A percentile compares a stretch with the other conserved stretches of the same genome.
Conservation (phyloP, 2,329 filamentous ascomycete species). For the Neofusicoccum kwambonambiense region DNA sequence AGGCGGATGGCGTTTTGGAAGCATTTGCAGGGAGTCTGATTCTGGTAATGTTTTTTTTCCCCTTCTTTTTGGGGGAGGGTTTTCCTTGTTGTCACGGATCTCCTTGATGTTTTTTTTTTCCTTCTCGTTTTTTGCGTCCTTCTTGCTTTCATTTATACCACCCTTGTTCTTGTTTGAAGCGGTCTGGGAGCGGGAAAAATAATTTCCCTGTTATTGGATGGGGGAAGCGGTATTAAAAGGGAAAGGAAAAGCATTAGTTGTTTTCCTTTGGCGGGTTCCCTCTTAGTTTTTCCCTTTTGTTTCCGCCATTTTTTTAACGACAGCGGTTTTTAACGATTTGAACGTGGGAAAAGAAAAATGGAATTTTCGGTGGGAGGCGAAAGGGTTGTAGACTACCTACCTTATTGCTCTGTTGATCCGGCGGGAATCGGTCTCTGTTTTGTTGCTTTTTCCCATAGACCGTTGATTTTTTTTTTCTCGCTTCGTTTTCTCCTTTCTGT, state of each 20-base stretch:
- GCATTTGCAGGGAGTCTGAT: not conserved
- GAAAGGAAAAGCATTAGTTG: no score
- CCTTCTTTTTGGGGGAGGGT: not conserved
- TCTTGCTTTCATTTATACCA: not conserved
- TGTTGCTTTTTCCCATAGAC: not conserved
- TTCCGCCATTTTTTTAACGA: not conserved
- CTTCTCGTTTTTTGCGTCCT: not conserved
- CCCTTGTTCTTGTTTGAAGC: not conserved
- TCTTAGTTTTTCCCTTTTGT: not conserved
- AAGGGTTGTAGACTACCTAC: no score
- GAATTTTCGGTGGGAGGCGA: no score
- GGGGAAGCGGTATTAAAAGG: no score
- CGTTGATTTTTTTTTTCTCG: no score
- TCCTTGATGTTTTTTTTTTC: not conserved
- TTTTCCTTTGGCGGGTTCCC: not conserved
- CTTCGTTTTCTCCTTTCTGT: no score
- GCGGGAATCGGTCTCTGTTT: not conserved
- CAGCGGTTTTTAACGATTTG: no score
- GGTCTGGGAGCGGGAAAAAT: not conserved
- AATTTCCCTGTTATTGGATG: not conserved
- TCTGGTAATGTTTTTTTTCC: not conserved
- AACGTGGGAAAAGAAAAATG: no score
- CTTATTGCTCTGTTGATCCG: no score
- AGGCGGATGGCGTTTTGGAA: not conserved
- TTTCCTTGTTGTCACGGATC: not conserved